Evolutionary conservation across 352 stramenopile species (phyloP), one percentile per base, ranked within the genome.

Genomic region (Phytopythium mirpurense): DNA sequence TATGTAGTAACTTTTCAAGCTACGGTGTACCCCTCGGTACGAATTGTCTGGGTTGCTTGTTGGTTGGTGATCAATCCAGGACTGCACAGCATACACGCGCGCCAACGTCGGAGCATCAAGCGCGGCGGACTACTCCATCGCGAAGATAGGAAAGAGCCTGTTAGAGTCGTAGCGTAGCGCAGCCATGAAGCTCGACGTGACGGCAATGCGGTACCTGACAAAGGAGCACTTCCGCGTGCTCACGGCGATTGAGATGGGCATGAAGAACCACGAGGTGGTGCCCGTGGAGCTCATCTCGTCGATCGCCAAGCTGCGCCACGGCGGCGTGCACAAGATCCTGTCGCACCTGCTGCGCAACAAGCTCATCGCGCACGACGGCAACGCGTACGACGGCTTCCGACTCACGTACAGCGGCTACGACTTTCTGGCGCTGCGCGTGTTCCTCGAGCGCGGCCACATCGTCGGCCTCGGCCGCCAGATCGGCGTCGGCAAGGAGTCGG

Each of bases 381-480:
- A 94, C 45, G 96, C 91, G 43, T 99, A 99, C 72, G 95, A 99
- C 62, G 95, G 94, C 34, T 98, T 97, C 72, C 87, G 97, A n/a
- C 72, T 99, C 32, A 99, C 97, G 14, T 98, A 98, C 65, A 95
- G 78, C 23, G 98, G 98, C n/a, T 99, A 99, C 67, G 98, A 99
- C 70, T 99, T 98, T 64, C 72, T 99, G 19, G 97, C 98, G 19
- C 74, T 99, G 44, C 81, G 96, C 36, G 90, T 97, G 46, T 92
- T 99, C 53, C 88, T 98, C 47, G 74, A 90, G 32, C 81, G 96
- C 24, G 93, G 93, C 19, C 80, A 98, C 56, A 96, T 98, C 57
- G 72, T 70, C 7, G 92, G 86, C 2, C 64, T 98, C 19, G 93
- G 93, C 7, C 79, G 87, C 29, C 86, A 98, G 61, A 99, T 99